Evolutionary conservation across 805 yeast species (phyloP), one percentile per base, ranked within the genome.

Genomic region (Metschnikowia aberdeeniae): DNA sequence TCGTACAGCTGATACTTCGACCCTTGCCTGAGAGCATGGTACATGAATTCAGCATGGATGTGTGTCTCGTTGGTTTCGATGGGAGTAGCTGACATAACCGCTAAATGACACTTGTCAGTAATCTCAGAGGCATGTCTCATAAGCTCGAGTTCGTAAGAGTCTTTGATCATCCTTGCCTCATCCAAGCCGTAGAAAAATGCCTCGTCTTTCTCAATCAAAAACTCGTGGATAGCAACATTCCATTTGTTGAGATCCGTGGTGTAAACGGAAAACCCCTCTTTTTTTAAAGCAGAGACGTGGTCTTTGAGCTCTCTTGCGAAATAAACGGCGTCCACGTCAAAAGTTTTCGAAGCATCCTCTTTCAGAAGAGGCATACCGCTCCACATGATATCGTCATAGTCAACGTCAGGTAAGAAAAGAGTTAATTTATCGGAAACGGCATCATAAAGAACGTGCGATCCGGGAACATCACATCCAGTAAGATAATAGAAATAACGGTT

Each of bases 331-430:
- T 93, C 98, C 27, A 89, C 90, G 57, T 92, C 96, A 55, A 67
- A 92, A 49, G 72, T 74, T 17, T 69, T 60, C 40, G 63, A 43
- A 0, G 97, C 97, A 14, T 84, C 82, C 38, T 83, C 82, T 3
- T 74, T 51, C 33, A 79, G 68, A 42, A 88, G 51, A 5, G 99
- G 99, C 64, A 84, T 59, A 0, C 99, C 99, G 46, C 93, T 83
- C 99, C 99, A 92, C 89, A 93, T 85, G 34, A 92, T 85, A 60
- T 88, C 97, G 36, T 93, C 98, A 35, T 76, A 67, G 59, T 89
- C 96, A 33, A 92, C 73, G 43, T 85, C 78, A 1, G 98, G 97
- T 42, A 93, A 70, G 58, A 85, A 92, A 22, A 92, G 68, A 0
- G 82, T 80, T 49, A 89, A 71, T 43, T 78, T 73, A 36, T 83